Base-by-base conservation (phyloP, 108 stramenopile genomes). In the Hondaea fermentalgiana region DNA sequence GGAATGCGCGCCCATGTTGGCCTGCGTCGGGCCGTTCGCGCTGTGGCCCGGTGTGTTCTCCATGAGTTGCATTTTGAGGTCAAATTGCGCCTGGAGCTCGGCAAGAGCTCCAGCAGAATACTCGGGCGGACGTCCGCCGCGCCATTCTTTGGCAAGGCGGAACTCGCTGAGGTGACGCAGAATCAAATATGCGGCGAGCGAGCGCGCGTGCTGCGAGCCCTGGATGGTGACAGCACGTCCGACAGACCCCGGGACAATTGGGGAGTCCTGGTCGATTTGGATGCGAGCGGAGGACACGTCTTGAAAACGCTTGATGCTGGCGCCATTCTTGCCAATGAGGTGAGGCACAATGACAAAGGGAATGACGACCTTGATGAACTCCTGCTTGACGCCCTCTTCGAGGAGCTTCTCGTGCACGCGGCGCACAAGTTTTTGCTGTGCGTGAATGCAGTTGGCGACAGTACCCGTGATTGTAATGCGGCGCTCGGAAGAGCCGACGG, bases 341-440 rank as follows among this genome's bases (percentile, higher is more conserved):
- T 83, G 76, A 6, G 76, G 51, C 49, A 83, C 51, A 35, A 53
- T 53, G n/a, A 53, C 76, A 23, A 53, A 53, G 49, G 76, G 76
- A 35, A 83, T 83, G 76, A 83, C 45, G 14, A 83, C 49, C 23
- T 83, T 83, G 76, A 83, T 83, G 51, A 83, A 53, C 76, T 83
- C 76, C 76, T 83, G 76, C 45, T 53, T 47, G 51, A 83, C 51
- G 28, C 76, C 76, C n/a, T 83, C 76, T 35, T 83, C 49, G 23
- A 53, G n/a, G 49, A 83, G 76, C 76, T 83, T 83, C 3, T 47
- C 76, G 23, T 83, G 76, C 6, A 83, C 76, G 45, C 76, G 45
- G 49, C 51, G 49, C 49, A 53, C 51, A 23, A 83, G 45, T 17
- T 53, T 47, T 53, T 83, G 76, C 76, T 83, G 76, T 21, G 76